Evolutionary conservation across 2,329 filamentous ascomycete species (phyloP), one percentile per base, ranked within the genome.

Genomic region (Bipolaris gigantea): DNA sequence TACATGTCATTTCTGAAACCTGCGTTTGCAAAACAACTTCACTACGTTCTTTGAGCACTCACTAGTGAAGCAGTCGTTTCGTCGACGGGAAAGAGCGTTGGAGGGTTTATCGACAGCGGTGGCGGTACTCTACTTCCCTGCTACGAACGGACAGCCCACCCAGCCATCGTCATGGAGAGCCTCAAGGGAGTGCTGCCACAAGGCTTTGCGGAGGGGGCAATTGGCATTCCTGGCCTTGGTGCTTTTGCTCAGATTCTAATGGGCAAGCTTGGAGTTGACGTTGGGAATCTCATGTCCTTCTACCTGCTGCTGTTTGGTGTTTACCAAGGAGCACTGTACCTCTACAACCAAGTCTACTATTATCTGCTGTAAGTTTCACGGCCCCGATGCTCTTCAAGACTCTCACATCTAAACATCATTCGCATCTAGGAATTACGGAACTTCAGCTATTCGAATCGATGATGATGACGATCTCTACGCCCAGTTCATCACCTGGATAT

Each of bases 271-370:
- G 78, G 79, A 7, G 72, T 82, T 48, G 80, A 82, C 57, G 74
- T 81, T 52, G 79, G 78, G 5, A 54, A 18, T 55, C 81, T 36
- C 60, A 79, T 45, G 79, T 81, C 25, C 76, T 77, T 2, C 59
- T 72, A 72, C 23, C 65, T 80, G 3, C 61, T 81, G 32, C 33
- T 77, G n/a, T 74, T 79, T 41, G 78, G 74, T 5, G 38, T 75
- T 3, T 63, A 64, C 18, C 77, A 76, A 45, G 73, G 72, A 10
- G 57, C 68, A 5, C 64, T 72, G 21, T 79, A 73, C 55, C 35
- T 77, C 10, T 76, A 73, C 57, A 55, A 56, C 2, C 62, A 72
- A 18, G 52, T 67, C 3, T 35, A 27, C 7, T 5, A 30, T 23
- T 50, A 33, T 18, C 5, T 54, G n/a, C 23, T 45, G 51, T 53